These are phyloP conservation scores for Mycena maculata DNA, from an alignment of 768 basidiomycete genomes.

Conservation along the genomic window DNA sequence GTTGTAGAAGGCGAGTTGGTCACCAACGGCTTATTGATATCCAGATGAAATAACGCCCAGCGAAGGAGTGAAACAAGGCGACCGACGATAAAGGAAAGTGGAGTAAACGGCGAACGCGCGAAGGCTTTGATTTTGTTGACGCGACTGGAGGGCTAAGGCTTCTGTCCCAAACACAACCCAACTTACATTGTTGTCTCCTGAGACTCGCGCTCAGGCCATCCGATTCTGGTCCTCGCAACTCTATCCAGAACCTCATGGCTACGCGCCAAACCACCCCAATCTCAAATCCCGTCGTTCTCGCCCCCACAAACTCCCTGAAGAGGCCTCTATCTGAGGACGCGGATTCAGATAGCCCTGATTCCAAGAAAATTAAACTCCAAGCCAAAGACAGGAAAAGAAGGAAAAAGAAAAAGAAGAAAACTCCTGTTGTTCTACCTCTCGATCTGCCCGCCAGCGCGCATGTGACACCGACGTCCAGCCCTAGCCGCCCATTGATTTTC, in stretches of 20 bases:
- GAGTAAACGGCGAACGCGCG: too few relatives aligned
- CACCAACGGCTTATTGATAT: not conserved
- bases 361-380: constrained; percentile 48
- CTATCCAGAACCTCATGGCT: constrained; percentile 19
- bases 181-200: not conserved
- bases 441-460: constrained; percentile 16
- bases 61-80: not conserved
- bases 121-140: not conserved
- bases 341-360: constrained; percentile 40
- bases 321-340: constrained; percentile 44
- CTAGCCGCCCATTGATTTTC: not conserved
- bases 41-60: not conserved
- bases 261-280: constrained; percentile 52
- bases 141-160: not conserved
- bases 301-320: constrained; percentile 47
- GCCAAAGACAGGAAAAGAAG: constrained; percentile 53
- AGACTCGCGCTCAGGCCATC: not conserved
- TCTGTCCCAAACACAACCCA: not conserved
- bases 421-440: constrained; percentile 43
- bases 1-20: not conserved
- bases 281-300: constrained; percentile 39
- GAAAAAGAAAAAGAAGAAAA: constrained; percentile 51
- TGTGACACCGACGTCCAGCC: constrained; percentile 13
- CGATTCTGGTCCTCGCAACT: not conserved
- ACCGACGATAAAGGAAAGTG: not conserved